Conservation (phyloP, 306 rosid species). For the Trichosanthes truncata region DNA sequence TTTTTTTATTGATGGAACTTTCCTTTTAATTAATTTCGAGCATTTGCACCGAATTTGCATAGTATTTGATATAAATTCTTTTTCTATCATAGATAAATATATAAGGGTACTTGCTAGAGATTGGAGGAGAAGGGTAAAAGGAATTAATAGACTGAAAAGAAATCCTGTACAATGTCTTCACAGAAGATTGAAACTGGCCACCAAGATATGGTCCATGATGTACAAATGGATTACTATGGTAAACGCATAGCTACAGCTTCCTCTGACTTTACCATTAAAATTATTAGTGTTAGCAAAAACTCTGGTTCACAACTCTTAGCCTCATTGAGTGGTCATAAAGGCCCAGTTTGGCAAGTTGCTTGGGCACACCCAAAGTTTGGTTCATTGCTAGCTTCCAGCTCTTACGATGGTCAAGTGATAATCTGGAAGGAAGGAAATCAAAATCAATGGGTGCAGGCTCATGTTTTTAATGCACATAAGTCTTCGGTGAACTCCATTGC, state of each 20-base stretch:
- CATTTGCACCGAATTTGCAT: neutral
- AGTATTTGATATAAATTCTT: neutral
- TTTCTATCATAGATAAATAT: neutral
- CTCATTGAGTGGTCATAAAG: constrained; percentile 65
- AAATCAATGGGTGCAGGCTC: constrained; percentile 79
- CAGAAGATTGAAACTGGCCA: constrained; percentile 92
- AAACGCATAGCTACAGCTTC: constrained; percentile 86
- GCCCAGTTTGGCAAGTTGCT: constrained; percentile 81
- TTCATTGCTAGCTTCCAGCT: constrained; percentile 69
- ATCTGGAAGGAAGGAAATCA: constrained; percentile 92
- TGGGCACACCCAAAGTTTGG: constrained; percentile 99
- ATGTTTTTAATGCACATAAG: constrained; percentile 65
- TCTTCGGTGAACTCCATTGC: constrained; percentile 83
- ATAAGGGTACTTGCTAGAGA: neutral
- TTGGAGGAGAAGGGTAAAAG: neutral
- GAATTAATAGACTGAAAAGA: neutral
- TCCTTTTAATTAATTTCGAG: neutral
- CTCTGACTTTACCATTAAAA: constrained; percentile 75
- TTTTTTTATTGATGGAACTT: neutral
- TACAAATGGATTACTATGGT: constrained; percentile 87
- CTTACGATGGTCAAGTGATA: constrained; percentile 71
- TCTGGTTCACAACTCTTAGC: constrained; percentile 70
- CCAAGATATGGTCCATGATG: constrained; percentile 65
- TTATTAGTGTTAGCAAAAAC: constrained; percentile 55
- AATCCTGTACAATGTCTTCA: constrained; percentile 41